phyloP scores from a whole-genome alignment of 1,284 basidiomycete genomes.

The Vanrija pseudolonga region DNA sequence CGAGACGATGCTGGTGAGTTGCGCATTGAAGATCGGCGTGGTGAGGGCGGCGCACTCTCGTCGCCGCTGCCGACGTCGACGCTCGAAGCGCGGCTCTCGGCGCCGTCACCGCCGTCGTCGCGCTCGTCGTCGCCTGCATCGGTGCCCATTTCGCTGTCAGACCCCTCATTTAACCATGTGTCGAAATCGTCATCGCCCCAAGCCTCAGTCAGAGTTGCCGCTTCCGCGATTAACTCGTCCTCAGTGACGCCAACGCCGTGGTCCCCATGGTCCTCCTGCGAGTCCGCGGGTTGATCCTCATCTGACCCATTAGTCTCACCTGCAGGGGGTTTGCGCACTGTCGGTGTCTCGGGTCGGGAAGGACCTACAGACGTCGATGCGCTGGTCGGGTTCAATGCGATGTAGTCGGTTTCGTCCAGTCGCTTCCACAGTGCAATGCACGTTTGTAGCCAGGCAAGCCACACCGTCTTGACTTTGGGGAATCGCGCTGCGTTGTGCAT shows the following conservation, averaged over 20 bases:
- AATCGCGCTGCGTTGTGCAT: conserved; percentile 72
- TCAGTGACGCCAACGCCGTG: background rate
- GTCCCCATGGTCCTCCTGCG: background rate
- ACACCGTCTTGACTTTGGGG: conserved; percentile 73
- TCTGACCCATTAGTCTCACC: background rate
- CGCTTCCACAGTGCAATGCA: conserved; percentile 71
- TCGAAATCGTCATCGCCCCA: conserved; percentile 18
- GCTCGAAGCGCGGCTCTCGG: background rate
- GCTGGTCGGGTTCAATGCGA: background rate
- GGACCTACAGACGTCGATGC: background rate
- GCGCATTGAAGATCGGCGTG: too few species aligned
- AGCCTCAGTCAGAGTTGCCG: background rate
- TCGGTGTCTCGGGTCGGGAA: conserved; percentile 50
- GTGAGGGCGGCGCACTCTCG: too few species aligned
- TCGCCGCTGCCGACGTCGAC: too few species aligned
- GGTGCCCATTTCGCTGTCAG: background rate
- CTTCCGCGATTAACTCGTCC: background rate
- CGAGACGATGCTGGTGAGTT: conserved; percentile 8
- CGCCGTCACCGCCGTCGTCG: background rate
- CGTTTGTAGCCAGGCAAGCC: conserved; percentile 82
- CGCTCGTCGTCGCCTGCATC: background rate
- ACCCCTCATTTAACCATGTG: conserved; percentile 1
- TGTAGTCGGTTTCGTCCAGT: too few species aligned
- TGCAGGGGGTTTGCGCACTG: conserved; percentile 57
- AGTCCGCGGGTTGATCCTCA: background rate